Evolutionary conservation across 768 basidiomycete genomes (phyloP).

Genomic region (Tulasnella sp.): DNA sequence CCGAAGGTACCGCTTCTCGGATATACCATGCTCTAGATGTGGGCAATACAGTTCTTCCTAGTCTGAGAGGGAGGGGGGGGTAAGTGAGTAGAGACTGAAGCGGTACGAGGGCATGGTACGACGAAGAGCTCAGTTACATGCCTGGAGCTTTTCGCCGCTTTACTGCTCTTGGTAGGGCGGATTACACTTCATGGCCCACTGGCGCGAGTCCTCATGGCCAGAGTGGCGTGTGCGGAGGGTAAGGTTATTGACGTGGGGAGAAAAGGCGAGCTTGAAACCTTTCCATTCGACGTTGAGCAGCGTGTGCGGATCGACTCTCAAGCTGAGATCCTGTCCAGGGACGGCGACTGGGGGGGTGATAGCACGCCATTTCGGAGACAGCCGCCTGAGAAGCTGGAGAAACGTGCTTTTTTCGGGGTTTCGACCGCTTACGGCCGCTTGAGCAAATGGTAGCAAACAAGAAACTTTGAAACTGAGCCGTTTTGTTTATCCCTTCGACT

Average conservation of each 20-base stretch:
- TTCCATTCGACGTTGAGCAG: neutral
- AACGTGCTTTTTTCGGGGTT: neutral
- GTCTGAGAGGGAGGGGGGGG: neutral
- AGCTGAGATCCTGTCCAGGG: slow-evolving; percentile 4
- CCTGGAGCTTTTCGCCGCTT: slow-evolving; percentile 8
- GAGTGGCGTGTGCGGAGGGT: neutral
- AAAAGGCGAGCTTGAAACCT: neutral
- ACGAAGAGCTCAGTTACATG: too few species aligned
- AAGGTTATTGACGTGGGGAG: slow-evolving; percentile 11
- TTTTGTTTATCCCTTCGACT: neutral
- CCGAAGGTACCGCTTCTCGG: neutral
- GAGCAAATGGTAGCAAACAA: neutral
- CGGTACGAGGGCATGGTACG: slow-evolving; percentile 10
- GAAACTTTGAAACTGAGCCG: neutral
- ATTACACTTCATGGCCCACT: neutral
- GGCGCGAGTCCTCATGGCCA: neutral
- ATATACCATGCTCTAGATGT: neutral
- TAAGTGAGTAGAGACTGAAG: neutral
- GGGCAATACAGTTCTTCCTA: neutral
- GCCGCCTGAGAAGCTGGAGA: neutral
- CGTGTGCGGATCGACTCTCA: neutral
- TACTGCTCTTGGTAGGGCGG: neutral
- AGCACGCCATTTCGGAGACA: slow-evolving; percentile 7
- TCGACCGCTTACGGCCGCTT: neutral
- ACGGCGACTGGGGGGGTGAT: neutral